Evolutionary conservation across 2,329 filamentous ascomycete genomes (phyloP), one percentile per base, ranked within the genome.

Genomic region (Bipolaris sorokiniana): DNA sequence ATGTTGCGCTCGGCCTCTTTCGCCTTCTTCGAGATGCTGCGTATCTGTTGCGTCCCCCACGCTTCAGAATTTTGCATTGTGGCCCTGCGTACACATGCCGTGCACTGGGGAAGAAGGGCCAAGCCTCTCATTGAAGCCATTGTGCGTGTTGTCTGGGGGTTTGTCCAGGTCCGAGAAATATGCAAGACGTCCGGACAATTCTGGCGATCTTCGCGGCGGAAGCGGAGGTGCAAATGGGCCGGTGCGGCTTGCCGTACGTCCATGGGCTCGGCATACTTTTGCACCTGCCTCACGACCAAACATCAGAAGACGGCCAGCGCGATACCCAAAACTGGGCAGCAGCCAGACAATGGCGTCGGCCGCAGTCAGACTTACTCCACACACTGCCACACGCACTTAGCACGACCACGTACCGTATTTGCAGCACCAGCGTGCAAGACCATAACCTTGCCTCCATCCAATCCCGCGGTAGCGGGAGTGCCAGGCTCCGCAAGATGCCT

Each of bases 401-500:
- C 54, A 50, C 45, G 48, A 49, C 57, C 59, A 62, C 59, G 51
- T 54, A 54, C 58, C 41, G 60, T 56, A 41, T 50, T 38, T 54
- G 51, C 54, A 56, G 46, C 36, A 52, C 49, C 42, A 20, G 20
- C n/a, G 58, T 55, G 58, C 65, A 67, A 59, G 51, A 62, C 59
- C 65, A 55, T 58, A 55, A 34, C 49, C 52, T 56, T 48, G 40
- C 20, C 47, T 37, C 58, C 58, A 54, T 56, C 63, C 66, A 69
- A 66, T 67, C 62, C 65, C 50, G 58, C 61, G 57, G 47, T 59
- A 61, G 61, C 62, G 61, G 56, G 51, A 63, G 58, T 61, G 64
- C 58, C 40, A 52, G 58, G 55, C 68, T 61, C 66, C 62, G 62
- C 72, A 69, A 68, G 67, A 94, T 95, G 91, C 90, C 90, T 70